Conservation (phyloP, 2,329 filamentous ascomycete species). For the Byssothecium circinans region DNA sequence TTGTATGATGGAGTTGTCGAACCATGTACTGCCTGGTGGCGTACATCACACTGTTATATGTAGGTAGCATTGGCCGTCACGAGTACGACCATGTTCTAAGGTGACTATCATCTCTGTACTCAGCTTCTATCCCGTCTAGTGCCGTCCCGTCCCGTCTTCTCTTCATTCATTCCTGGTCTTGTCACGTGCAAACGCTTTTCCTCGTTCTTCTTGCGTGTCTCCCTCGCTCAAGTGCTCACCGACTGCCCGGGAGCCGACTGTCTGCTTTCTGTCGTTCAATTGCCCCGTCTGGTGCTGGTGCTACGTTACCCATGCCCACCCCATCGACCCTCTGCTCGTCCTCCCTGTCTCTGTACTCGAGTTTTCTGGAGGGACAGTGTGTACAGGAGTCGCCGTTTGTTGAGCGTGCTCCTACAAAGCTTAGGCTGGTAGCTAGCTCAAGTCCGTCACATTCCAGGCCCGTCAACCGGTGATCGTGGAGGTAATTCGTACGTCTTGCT, state of each 20-base stretch:
- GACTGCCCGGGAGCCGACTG: background rate
- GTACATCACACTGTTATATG: background rate
- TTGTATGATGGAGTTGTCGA: no score
- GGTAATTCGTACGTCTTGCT: no score
- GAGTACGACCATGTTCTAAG: background rate
- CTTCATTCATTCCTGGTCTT: no score
- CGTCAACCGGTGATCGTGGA: background rate
- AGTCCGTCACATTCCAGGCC: background rate
- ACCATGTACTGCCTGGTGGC: background rate
- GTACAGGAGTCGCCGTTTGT: background rate
- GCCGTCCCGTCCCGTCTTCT: background rate
- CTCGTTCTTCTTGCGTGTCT: no score
- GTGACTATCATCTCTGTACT: background rate
- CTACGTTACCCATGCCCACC: conserved; percentile 7
- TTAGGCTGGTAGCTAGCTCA: no score
- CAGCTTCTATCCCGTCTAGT: background rate
- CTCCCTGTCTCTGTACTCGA: conserved; percentile 4
- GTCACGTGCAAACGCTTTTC: no score
- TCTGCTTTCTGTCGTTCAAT: conserved; percentile 8
- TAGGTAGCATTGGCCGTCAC: background rate
- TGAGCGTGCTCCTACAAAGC: background rate
- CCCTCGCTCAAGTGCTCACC: background rate
- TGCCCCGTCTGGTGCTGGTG: conserved; percentile 9
- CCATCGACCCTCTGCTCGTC: conserved; percentile 5
- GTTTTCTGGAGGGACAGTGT: background rate